phyloP scores from a whole-genome alignment of 2,329 filamentous ascomycete genomes.

The Nemania serpens region DNA sequence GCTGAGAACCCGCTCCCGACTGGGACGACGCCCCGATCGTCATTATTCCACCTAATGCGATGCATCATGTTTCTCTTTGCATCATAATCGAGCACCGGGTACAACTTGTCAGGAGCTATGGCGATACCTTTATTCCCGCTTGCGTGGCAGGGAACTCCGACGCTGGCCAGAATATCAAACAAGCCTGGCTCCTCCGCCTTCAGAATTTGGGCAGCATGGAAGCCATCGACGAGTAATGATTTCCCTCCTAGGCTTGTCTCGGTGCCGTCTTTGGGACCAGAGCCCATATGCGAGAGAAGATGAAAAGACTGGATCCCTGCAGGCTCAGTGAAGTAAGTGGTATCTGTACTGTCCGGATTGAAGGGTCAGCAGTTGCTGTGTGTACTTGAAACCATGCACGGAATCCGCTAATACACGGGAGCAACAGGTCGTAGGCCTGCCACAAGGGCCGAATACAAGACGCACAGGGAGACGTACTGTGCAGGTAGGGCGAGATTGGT shows the following conservation, averaged over 20 bases:
- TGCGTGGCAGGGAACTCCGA: conserved; percentile 76
- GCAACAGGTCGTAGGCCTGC: not conserved
- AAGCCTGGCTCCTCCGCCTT: conserved; percentile 55
- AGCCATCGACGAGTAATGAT: conserved; percentile 85
- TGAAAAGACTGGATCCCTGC: conserved; percentile 93
- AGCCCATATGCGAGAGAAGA: conserved; percentile 71
- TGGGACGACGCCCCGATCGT: conserved; percentile 76
- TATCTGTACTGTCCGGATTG: conserved; percentile 69
- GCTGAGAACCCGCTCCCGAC: conserved; percentile 55
- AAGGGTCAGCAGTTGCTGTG: not conserved
- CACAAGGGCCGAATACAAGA: not conserved
- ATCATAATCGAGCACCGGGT: conserved; percentile 73
- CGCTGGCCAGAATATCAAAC: conserved; percentile 61
- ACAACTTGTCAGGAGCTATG: conserved; percentile 71
- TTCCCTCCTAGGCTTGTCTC: conserved; percentile 63
- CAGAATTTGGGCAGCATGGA: conserved; percentile 70
- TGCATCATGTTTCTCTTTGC: conserved; percentile 42
- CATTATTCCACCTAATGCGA: conserved; percentile 90
- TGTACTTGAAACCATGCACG: not conserved
- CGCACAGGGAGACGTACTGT: conserved; percentile 51
- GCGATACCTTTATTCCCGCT: conserved; percentile 85
- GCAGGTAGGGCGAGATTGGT: conserved; percentile 80
- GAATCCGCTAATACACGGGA: not conserved
- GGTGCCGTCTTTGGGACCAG: conserved; percentile 24
- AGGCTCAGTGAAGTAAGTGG: conserved; percentile 92